Conservation (phyloP, 1,139 yeast species). For the Geotrichum carabidarum region DNA sequence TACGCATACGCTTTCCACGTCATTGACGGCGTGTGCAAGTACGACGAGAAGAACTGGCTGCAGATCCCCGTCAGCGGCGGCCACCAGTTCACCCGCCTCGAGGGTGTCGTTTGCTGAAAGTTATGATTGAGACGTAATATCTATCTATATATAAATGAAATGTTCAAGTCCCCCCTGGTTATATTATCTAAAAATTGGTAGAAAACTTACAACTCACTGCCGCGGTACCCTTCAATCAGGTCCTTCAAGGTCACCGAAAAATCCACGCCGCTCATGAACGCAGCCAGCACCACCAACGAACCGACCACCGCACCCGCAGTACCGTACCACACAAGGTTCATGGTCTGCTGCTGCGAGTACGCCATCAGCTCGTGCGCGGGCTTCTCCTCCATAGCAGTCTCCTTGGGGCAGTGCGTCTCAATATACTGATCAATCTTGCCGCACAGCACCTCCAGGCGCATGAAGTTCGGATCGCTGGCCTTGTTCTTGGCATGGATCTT, state of each 20-base stretch:
- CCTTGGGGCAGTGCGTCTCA: conserved; percentile 43
- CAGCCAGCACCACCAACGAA: conserved; percentile 27
- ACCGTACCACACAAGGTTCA: conserved; percentile 25
- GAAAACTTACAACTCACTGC: background rate
- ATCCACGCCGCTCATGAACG: conserved; percentile 29
- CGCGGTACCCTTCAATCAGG: background rate
- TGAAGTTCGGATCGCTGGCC: conserved; percentile 81
- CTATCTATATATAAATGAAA: background rate
- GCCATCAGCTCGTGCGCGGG: conserved; percentile 17
- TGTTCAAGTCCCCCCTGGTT: background rate
- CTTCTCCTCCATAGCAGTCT: conserved; percentile 16
- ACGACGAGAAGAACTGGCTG: conserved; percentile 67
- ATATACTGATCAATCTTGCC: conserved; percentile 84
- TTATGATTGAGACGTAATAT: background rate
- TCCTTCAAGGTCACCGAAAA: conserved; percentile 15
- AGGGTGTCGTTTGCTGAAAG: background rate
- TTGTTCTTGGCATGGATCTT: conserved; percentile 71
- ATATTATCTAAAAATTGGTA: background rate
- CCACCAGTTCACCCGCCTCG: conserved; percentile 49
- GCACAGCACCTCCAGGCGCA: conserved; percentile 75
- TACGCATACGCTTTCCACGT: conserved; percentile 78
- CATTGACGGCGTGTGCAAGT: conserved; percentile 58
- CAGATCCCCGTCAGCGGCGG: conserved; percentile 74
- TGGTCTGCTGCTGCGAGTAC: conserved; percentile 22
- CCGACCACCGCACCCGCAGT: conserved; percentile 24